Evolutionary conservation across 2,329 filamentous ascomycete genomes (phyloP), one percentile per base, ranked within the genome.

Genomic region (Penicillium sp.): DNA sequence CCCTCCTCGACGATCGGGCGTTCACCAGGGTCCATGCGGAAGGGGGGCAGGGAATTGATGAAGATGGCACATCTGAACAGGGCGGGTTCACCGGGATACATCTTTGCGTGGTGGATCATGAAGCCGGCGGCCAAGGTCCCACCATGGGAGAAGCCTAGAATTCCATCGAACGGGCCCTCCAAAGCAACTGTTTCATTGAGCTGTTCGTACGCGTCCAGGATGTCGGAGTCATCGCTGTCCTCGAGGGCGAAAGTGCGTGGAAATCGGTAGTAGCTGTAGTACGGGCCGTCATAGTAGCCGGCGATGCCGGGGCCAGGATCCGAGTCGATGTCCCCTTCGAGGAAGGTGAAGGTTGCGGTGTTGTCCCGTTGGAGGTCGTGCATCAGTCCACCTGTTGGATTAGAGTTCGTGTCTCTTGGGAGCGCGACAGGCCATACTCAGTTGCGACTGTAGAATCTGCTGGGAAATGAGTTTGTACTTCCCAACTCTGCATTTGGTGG

Each of bases 141-240:
- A 7, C 71, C 71, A 38, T 74, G 69, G 10, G 67, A 71, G 56
- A 73, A 74, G 27, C 71, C 71, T 18, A 73, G 56, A 39, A 72
- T 53, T 6, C 69, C 70, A 36, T 74, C 71, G 31, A 58, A 64
- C 21, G 55, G 62, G 11, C 57, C 70, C n/a, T 57, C 51, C 36
- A 56, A 18, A 8, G 58, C 54, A 31, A 73, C 63, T 40, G 62
- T 58, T 22, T 69, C 64, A 43, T 66, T 62, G 22, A 71, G 57
- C 10, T 62, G 49, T 29, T 65, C 57, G 40, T 70, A 68, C 2
- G 70, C 67, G 8, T 67, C 59, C 9, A 55, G 43, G 8, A 69
- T 49, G 24, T 64, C 58, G 11, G 63, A 57, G 14, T 61, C 61
- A 44, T 68, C 58, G 13, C 50, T 43, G 21, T 66, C 64, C 13